Base-by-base conservation (phyloP, 2,329 filamentous ascomycete species). In the Dendrostoma leiphaemia region DNA sequence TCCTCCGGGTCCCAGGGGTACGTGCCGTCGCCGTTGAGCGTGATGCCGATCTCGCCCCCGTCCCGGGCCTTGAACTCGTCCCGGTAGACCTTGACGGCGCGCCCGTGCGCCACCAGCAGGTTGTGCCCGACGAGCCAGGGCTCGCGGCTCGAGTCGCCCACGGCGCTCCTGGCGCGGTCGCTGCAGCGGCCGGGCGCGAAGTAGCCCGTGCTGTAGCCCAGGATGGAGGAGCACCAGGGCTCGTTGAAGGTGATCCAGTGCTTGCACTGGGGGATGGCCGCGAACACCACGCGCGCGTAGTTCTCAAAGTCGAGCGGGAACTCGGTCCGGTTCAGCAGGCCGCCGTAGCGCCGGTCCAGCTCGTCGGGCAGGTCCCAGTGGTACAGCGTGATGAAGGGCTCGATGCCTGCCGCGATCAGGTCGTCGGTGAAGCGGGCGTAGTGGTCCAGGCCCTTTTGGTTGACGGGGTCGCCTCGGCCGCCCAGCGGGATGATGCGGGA, bases 201-300 rank as follows among this genome's bases (percentile, higher is more conserved):
- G 59, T 84, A 75, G 26, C 91, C 91, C 38, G 81, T 83, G 66
- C 81, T 88, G 72, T 93, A 94, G 32, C 90, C 90, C 38, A 94
- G 79, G 58, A 94, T 86, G 49, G 87, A 84, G 60, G 84, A 89
- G 73, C 90, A 95, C 85, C 89, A 94, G 3, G 91, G 91, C 75
- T 96, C 90, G 69, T 94, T 94, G 74, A 93, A 91, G 24, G 90
- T 94, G 69, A 92, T 90, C 91, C 91, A 96, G 72, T 90, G 80
- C 76, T 91, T 90, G 65, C 91, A 90, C 70, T 86, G 87, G 51
- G 85, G 81, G 46, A 95, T 78, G 1, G 85, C 82, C 67, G 86
- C 79, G 74, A 91, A 95, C 64, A 90, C 77, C 44, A 90, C 77
- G 58, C 86, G 84, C 9, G 90, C 88, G 67, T 92, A 96, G 71